phyloP scores from a whole-genome alignment of 768 basidiomycete species.

The Mycena pura region DNA sequence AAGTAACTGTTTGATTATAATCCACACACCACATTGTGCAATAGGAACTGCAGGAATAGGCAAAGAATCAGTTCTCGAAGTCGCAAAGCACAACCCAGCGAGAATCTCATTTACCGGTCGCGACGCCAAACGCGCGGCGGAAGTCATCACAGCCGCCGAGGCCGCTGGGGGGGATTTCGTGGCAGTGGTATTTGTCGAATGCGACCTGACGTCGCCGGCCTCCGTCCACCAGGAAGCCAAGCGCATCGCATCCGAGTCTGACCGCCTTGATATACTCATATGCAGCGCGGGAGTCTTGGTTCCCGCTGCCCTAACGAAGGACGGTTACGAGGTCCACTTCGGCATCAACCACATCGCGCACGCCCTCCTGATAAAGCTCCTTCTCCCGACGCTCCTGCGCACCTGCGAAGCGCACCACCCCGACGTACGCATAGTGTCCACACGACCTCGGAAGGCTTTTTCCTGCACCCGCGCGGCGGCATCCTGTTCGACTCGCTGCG shows the following conservation, averaged over 20 bases:
- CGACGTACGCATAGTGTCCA: conserved; percentile 43
- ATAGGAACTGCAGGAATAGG: conserved; percentile 15
- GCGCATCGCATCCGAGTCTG: background rate
- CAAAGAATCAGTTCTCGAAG: conserved; percentile 7
- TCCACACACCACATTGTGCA: background rate
- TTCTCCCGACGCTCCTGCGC: conserved; percentile 45
- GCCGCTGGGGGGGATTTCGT: background rate
- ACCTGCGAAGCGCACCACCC: conserved; percentile 18
- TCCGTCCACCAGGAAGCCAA: conserved; percentile 8
- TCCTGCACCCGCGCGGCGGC: background rate
- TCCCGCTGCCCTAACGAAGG: conserved; percentile 7
- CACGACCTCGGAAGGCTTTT: conserved; percentile 4
- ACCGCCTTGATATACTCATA: conserved; percentile 14
- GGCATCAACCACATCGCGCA: conserved; percentile 41
- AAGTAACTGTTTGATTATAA: background rate
- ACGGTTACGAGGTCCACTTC: conserved; percentile 17
- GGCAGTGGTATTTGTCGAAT: conserved; percentile 9
- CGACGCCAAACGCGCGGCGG: conserved; percentile 3
- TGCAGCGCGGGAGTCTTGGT: conserved; percentile 17
- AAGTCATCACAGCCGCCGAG: background rate
- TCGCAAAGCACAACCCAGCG: conserved; percentile 11
- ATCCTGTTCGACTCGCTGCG: background rate
- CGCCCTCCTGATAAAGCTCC: conserved; percentile 48
- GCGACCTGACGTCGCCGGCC: conserved; percentile 19
- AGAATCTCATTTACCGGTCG: conserved; percentile 17